Evolutionary conservation across 139 green algal genomes (phyloP).

Genomic region (Spirogloea muscicola): DNA sequence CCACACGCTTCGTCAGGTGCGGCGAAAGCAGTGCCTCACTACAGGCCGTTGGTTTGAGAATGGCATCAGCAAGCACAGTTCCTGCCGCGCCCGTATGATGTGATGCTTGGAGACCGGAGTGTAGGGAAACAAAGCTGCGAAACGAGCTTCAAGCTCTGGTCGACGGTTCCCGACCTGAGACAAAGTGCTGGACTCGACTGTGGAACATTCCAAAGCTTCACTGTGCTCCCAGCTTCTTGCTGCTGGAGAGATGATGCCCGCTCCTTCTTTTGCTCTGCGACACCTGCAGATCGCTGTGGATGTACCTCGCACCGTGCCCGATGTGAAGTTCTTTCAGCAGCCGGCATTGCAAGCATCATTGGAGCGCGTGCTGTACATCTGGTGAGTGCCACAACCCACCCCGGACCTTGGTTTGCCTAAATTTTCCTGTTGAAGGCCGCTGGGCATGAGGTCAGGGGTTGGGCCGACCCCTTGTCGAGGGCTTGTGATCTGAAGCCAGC

Average conservation of each 20-base stretch:
- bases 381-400: constrained; percentile 7
- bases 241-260: neutral
- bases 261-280: neutral
- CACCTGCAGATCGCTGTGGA: constrained; percentile 80
- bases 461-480: too few relatives aligned
- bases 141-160: too few relatives aligned
- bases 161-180: too few relatives aligned
- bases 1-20: constrained; percentile 74
- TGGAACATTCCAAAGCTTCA: neutral
- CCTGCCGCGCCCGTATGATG: neutral
- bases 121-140: too few relatives aligned
- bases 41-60: neutral
- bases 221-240: neutral
- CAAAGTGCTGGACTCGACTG: too few relatives aligned
- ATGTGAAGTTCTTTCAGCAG: constrained; percentile 82
- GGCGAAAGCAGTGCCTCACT: neutral
- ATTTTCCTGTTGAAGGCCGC: constrained; percentile 5
- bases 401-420: neutral
- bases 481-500: too few relatives aligned
- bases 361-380: constrained; percentile 88
- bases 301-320: constrained; percentile 84
- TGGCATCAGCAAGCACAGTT: neutral
- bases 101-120: neutral
- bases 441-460: too few relatives aligned
- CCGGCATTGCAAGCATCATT: constrained; percentile 75